A percentile compares a stretch with the other conserved stretches of the same genome.
phyloP scores from a whole-genome alignment of 2,329 filamentous ascomycete genomes.

The Fusarium scirpi region DNA sequence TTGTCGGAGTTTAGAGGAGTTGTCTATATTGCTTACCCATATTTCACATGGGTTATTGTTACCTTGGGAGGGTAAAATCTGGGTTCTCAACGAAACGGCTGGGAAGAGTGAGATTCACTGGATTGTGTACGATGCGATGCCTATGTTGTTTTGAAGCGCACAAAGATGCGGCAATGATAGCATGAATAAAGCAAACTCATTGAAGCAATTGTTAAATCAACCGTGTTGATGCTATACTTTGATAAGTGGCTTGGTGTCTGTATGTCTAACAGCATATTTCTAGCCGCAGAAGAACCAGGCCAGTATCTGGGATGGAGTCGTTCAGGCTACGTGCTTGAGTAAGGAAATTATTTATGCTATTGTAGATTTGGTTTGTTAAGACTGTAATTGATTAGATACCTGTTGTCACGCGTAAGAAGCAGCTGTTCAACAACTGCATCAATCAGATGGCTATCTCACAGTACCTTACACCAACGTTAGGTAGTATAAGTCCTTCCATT shows the following conservation, averaged over 20 bases:
- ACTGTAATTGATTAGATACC: neutral
- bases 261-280: neutral
- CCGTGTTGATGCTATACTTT: neutral
- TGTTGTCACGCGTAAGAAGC: neutral
- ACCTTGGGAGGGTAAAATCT: conserved; percentile 24
- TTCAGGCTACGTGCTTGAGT: neutral
- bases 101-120: conserved; percentile 22
- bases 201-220: neutral
- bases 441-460: neutral
- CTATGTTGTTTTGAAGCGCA: conserved; percentile 45
- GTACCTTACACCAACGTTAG: neutral
- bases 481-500: neutral
- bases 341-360: neutral
- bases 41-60: conserved; percentile 29
- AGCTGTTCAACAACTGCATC: neutral
- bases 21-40: conserved; percentile 23
- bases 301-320: neutral
- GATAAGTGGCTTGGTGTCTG: neutral
- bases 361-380: neutral
- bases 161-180: conserved; percentile 49
- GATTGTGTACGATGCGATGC: conserved; percentile 39
- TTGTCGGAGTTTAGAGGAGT: conserved; percentile 44
- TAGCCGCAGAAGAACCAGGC: neutral
- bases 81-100: conserved; percentile 24
- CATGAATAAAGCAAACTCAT: conserved; percentile 14